These are phyloP conservation scores for Babesia gibsoni DNA, from an alignment of 169 alveolate species.

Conservation along the genomic window DNA sequence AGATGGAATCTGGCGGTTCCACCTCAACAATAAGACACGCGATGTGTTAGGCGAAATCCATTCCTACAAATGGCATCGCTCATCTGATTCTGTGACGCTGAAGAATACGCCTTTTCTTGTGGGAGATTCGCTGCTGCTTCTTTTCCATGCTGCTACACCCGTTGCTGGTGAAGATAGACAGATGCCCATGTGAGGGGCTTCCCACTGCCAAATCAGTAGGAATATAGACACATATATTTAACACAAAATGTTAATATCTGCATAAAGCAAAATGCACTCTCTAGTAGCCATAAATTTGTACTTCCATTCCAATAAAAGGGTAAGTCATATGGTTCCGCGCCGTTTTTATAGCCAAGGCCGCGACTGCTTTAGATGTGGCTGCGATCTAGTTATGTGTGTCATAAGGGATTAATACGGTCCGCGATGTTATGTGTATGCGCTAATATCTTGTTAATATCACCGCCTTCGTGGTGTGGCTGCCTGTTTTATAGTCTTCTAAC, in stretches of 20 bases:
- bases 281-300: constrained; percentile 38
- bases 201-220: neutral
- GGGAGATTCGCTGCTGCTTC: constrained; percentile 37
- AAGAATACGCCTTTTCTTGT: constrained; percentile 1
- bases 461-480: no score
- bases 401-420: no score
- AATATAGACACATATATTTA: neutral
- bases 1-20: constrained; percentile 41
- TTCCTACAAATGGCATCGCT: neutral
- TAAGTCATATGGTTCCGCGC: constrained; percentile 6
- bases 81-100: constrained; percentile 3
- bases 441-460: no score
- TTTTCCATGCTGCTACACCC: constrained; percentile 15
- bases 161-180: constrained; percentile 12
- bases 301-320: constrained; percentile 55
- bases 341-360: neutral
- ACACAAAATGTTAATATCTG: constrained; percentile 1
- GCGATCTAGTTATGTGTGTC: no score
- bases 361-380: no score
- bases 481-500: constrained; percentile 32
- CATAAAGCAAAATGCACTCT: constrained; percentile 18
- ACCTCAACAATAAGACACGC: constrained; percentile 3
- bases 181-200: neutral
- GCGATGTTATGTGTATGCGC: no score
- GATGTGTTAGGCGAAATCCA: constrained; percentile 3